These are phyloP conservation scores for Backusella parvicylindrica DNA, from an alignment of 192 early-diverging fungal species.

Conservation along the genomic window DNA sequence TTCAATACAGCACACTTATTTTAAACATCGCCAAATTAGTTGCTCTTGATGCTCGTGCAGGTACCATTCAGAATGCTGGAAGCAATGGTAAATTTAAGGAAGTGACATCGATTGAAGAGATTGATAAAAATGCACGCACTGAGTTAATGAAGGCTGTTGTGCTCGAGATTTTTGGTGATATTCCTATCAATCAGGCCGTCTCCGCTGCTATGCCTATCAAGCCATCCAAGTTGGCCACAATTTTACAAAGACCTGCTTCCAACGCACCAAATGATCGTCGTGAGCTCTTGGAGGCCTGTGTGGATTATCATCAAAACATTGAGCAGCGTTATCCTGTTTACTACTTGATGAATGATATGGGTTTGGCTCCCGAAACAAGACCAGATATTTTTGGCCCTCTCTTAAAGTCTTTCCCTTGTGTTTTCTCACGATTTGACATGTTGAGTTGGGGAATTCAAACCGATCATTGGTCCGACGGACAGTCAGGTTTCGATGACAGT, in stretches of 20 bases:
- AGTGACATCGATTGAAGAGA: background rate
- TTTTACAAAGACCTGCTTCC: background rate
- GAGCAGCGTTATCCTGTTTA: slow-evolving; percentile 14
- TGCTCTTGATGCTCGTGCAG: slow-evolving; percentile 4
- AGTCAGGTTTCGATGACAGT: background rate
- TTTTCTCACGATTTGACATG: slow-evolving; percentile 17
- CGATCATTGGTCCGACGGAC: background rate
- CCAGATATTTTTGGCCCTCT: slow-evolving; percentile 13
- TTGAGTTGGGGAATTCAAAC: slow-evolving; percentile 1
- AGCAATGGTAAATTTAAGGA: background rate
- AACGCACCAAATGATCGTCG: background rate
- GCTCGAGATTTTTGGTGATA: slow-evolving; percentile 19
- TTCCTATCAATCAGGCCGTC: slow-evolving; percentile 21
- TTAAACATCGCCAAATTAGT: slow-evolving; percentile 6
- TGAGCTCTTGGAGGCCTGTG: slow-evolving; percentile 17
- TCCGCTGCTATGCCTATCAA: slow-evolving; percentile 21
- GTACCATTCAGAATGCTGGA: background rate
- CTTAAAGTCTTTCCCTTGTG: slow-evolving; percentile 15
- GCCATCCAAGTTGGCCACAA: slow-evolving; percentile 7
- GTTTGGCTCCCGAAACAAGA: background rate
- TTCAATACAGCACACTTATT: slow-evolving; percentile 2
- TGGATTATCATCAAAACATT: slow-evolving; percentile 17
- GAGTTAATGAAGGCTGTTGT: slow-evolving; percentile 16
- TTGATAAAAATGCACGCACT: background rate
- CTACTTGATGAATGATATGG: slow-evolving; percentile 19